These are phyloP conservation scores for Aspergillus fumigatiaffinis DNA, from an alignment of 2,329 filamentous ascomycete species.

Conservation along the genomic window DNA sequence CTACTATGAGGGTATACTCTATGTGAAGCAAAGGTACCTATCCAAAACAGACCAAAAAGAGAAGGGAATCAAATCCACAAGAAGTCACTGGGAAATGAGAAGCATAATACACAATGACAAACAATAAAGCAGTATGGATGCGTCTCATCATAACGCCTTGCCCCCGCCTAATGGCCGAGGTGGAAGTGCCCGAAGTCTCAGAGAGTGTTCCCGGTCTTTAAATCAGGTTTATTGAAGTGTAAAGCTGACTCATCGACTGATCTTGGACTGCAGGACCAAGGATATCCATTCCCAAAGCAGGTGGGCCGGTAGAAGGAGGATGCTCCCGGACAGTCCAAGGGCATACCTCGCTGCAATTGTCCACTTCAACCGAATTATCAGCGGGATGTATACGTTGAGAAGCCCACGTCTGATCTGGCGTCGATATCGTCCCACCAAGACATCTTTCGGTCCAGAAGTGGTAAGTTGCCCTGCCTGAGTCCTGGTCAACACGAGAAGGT, in stretches of 20 bases:
- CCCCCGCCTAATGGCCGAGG: too few species aligned
- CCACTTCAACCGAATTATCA: conserved; percentile 28
- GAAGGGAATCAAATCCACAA: not conserved
- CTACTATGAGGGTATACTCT: not conserved
- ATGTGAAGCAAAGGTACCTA: not conserved
- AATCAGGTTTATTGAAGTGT: conserved; percentile 34
- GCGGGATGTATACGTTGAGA: conserved; percentile 37
- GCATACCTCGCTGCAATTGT: conserved; percentile 37
- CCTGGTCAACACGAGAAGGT: conserved; percentile 21
- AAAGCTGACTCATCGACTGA: conserved; percentile 31
- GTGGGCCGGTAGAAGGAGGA: conserved; percentile 29
- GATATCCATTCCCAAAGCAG: conserved; percentile 31
- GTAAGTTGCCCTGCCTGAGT: conserved; percentile 27
- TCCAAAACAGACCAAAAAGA: not conserved
- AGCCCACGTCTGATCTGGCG: conserved; percentile 32
- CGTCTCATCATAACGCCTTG: not conserved
- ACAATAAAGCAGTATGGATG: not conserved
- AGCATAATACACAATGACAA: not conserved
- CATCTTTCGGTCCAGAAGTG: conserved; percentile 34
- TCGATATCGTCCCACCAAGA: conserved; percentile 25
- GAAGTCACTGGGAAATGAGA: not conserved
- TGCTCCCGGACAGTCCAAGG: conserved; percentile 39
- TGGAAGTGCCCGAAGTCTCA: not conserved
- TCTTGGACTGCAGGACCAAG: conserved; percentile 30
- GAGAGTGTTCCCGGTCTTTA: conserved; percentile 10